Evolutionary conservation across 176 grass and related monocot species (phyloP), one percentile per base, ranked within the genome.

Genomic region (Microstegium vimineum): DNA sequence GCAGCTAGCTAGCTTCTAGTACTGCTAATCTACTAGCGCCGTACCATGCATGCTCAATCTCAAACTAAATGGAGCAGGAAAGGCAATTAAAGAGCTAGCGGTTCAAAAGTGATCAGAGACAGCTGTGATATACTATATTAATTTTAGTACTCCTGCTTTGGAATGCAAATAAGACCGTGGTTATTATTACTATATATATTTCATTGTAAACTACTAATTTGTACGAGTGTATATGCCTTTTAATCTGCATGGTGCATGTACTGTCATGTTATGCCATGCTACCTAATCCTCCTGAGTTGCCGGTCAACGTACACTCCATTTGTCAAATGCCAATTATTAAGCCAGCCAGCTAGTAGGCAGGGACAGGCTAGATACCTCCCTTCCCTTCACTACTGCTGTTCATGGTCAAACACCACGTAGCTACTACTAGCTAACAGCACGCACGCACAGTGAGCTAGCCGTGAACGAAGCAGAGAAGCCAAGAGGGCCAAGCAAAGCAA

Each of bases 231-330:
- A 5, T 18, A 26, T 73, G 82, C 23, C 31, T 66, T n/a, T 26
- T 51, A 9, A 54, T 54, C 7, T 43, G 40, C 64, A 38, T 62
- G 73, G 66, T 72, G 66, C 77, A 68, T 52, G 77, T 68, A 79
- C 77, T 83, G 79, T 78, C 74, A 34, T 71, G 63, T 81, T 89
- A 85, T 89, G 82, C 71, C 54, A 57, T 71, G 64, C 30, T 74
- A 85, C 87, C 82, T 85, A 89, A 85, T 81, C 71, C 41, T 77
- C 77, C 18, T 43, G 31, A 18, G 63, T 45, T 64, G 28, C 47
- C 59, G 34, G 71, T 72, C 71, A 89, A 71, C 73, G 71, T 81
- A 33, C 71, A 22, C 68, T 18, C 60, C 68, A 37, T 66, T 73
- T 52, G 64, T 77, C 34, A 52, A 82, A 76, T 25, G 4, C 77